Percentiles rank a stretch among this genome's conserved stretches.
Conservation (phyloP, 1,284 basidiomycete species). For the Exobasidium cylindrosporum region DNA sequence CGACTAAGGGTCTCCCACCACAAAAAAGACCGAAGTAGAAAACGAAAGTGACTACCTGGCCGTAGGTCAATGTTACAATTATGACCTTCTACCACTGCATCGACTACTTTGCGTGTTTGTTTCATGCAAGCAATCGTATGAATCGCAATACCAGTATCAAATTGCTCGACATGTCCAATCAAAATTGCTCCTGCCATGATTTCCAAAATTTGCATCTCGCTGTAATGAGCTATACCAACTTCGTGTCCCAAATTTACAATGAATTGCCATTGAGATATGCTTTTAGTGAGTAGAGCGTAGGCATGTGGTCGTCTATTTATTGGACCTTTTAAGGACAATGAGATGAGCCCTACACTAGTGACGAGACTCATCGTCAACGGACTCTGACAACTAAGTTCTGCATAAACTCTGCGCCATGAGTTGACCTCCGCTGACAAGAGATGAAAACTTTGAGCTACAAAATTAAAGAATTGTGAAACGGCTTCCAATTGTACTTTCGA, state of each 20-base stretch:
- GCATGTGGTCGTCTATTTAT: neutral
- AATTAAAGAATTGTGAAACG: conserved; percentile 1
- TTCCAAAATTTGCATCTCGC: neutral
- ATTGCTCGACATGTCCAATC: conserved; percentile 4
- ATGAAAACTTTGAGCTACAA: conserved; percentile 5
- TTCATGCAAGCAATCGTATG: neutral
- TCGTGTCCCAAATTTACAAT: neutral
- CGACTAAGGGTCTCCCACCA: conserved; percentile 4
- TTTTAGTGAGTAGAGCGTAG: neutral
- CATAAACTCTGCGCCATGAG: conserved; percentile 1
- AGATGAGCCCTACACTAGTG: neutral
- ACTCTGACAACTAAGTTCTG: neutral
- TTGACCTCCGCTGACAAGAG: conserved; percentile 2
- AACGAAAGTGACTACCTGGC: neutral
- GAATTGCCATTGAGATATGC: neutral
- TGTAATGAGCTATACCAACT: neutral
- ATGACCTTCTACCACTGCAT: neutral
- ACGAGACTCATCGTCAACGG: neutral
- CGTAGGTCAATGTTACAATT: neutral
- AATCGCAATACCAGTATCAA: neutral
- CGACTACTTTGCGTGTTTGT: neutral
- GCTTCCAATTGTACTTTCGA: neutral
- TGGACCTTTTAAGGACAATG: neutral
- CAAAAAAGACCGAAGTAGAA: neutral
- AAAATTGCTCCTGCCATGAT: conserved; percentile 2